phyloP scores from a whole-genome alignment of 495 filamentous ascomycete genomes.

The Hypoxylon rickii region DNA sequence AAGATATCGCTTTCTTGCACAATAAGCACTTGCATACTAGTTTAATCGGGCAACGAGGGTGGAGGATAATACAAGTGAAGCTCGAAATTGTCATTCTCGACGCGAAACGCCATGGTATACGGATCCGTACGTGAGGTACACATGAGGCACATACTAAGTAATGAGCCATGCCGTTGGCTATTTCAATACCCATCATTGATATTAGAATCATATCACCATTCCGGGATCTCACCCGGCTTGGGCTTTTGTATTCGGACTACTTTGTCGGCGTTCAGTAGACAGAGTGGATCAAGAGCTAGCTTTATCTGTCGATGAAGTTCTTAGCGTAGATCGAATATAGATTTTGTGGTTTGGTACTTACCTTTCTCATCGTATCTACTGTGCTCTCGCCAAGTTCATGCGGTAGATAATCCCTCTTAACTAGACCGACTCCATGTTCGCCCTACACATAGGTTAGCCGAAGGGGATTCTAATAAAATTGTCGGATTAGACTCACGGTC shows the following conservation, averaged over 20 bases:
- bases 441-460: constrained; percentile 47
- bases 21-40: constrained; percentile 1
- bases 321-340: neutral
- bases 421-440: constrained; percentile 80
- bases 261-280: constrained; percentile 82
- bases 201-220: constrained; percentile 47
- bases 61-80: constrained; percentile 3
- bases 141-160: constrained; percentile 4
- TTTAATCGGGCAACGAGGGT: neutral
- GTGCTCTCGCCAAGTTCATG: constrained; percentile 73
- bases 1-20: neutral
- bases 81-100: constrained; percentile 5
- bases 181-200: neutral
- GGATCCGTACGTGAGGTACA: neutral
- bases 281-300: constrained; percentile 74
- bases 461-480: neutral
- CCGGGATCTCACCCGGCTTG: constrained; percentile 53
- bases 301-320: constrained; percentile 54
- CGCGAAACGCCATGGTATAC: neutral
- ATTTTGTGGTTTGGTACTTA: constrained; percentile 36
- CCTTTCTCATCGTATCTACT: constrained; percentile 80
- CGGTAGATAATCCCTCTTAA: constrained; percentile 79
- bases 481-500: constrained; percentile 50
- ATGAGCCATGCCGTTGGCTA: neutral
- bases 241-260: constrained; percentile 66